Evolutionary conservation across 2,329 filamentous ascomycete genomes (phyloP), one percentile per base, ranked within the genome.

Genomic region (Cladobotryum protrusum): DNA sequence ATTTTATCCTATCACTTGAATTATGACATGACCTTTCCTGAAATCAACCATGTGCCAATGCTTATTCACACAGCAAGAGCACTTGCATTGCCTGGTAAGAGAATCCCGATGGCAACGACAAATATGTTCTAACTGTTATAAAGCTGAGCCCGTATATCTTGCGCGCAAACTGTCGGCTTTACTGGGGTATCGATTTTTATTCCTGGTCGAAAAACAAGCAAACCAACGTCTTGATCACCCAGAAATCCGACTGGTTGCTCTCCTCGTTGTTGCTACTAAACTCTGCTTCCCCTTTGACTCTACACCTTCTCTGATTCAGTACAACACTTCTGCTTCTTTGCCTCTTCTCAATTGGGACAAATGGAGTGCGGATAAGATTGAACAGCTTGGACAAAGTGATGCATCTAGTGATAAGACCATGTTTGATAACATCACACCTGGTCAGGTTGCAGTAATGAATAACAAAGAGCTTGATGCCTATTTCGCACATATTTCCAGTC

Each of bases 241-340:
- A 0, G 93, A 97, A 61, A 72, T 87, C 5, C 79, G 87, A 40
- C 70, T 96, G 1, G 73, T 89, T 49, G 76, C 83, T 4, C 71
- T 89, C 3, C 66, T 96, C 3, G 72, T 96, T 2, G 75, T 95
- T 13, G 82, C 86, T 4, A 82, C 86, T 3, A 96, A 96, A 59
- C 66, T 96, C 2, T 73, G 86, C 17, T 90, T 89, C 59, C 89
- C 92, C 0, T 81, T 96, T 41, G 82, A 89, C 59, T 70, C 72
- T 18, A 60, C 73, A 56, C 77, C 76, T 7, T 66, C 62, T 34
- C 73, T 72, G 15, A 46, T 59, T 18, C 44, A 48, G 11, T 39
- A 20, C 20, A 32, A 43, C 24, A 43, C 37, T n/a, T 45, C 44
- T 17, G 19, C 37, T 29, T 34, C 24, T 34, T 17, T 63, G 47